Percentiles rank a stretch among this genome's conserved stretches.
These are phyloP conservation scores for Hippophae tibetana DNA, from an alignment of 306 rosid genomes.

Conservation along the genomic window DNA sequence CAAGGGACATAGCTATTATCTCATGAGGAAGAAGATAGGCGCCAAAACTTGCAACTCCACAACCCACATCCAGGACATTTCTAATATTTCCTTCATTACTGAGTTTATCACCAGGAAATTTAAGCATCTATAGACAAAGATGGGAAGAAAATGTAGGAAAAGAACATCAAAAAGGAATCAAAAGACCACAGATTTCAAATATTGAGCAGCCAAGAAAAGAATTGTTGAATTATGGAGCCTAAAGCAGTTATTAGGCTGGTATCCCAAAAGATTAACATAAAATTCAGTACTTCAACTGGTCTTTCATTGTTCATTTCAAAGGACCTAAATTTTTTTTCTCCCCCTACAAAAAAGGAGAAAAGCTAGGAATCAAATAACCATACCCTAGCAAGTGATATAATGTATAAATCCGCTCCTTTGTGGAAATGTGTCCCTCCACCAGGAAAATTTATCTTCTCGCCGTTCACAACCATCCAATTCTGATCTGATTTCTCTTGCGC, in stretches of 20 bases:
- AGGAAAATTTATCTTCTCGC: constrained; percentile 58
- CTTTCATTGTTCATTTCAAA: background rate
- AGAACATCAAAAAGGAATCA: background rate
- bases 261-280: background rate
- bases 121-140: constrained; percentile 36
- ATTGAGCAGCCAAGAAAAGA: background rate
- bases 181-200: background rate
- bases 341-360: background rate
- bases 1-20: constrained; percentile 45
- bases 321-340: background rate
- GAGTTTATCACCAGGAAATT: constrained; percentile 42
- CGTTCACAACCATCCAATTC: constrained; percentile 65
- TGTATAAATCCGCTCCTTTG: constrained; percentile 53
- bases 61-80: constrained; percentile 50
- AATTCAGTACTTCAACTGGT: background rate
- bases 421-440: constrained; percentile 67
- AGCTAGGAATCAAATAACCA: constrained; percentile 4
- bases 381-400: constrained; percentile 43
- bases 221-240: background rate
- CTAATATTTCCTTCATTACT: constrained; percentile 42
- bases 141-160: background rate
- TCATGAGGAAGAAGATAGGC: constrained; percentile 52
- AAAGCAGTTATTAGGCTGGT: background rate
- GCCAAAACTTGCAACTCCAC: constrained; percentile 70
- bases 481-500: constrained; percentile 58